Percentiles rank a stretch among this genome's conserved stretches.
Evolutionary conservation across 1,139 yeast genomes (phyloP).

Genomic region (Hemisphaericaspora subhashii): DNA sequence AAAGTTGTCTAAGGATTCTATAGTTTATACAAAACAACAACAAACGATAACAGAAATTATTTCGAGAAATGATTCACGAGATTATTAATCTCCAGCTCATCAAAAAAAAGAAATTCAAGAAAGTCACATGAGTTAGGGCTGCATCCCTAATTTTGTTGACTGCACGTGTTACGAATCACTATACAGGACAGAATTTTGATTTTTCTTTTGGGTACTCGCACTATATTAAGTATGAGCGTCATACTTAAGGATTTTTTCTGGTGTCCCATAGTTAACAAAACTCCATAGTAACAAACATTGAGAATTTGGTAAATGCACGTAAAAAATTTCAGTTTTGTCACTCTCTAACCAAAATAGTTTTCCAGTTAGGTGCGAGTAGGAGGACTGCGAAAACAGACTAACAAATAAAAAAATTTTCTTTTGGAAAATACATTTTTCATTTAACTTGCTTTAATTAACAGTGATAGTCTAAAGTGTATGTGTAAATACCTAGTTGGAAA

Average conservation of each 20-base stretch:
- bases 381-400: too few species aligned
- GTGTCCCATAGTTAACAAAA: neutral
- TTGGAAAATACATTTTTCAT: slow-evolving; percentile 9
- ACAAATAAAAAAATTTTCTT: slow-evolving; percentile 14
- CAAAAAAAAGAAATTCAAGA: slow-evolving; percentile 4
- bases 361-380: too few species aligned
- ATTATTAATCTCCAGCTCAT: too few species aligned
- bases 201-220: neutral
- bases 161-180: slow-evolving; percentile 2
- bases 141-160: neutral
- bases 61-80: too few species aligned
- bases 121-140: slow-evolving; percentile 6
- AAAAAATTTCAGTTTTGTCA: slow-evolving; percentile 2
- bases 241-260: neutral
- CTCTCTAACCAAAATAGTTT: too few species aligned
- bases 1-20: too few species aligned
- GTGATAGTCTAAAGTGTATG: slow-evolving; percentile 17
- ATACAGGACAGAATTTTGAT: neutral
- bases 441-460: slow-evolving; percentile 13
- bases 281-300: neutral
- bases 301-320: neutral
- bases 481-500: slow-evolving; percentile 4
- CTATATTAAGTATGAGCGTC: neutral
- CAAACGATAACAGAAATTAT: too few species aligned
- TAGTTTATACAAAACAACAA: slow-evolving; percentile 1